phyloP scores from a whole-genome alignment of 1,284 basidiomycete species.

The Cryptococcus sp. region DNA sequence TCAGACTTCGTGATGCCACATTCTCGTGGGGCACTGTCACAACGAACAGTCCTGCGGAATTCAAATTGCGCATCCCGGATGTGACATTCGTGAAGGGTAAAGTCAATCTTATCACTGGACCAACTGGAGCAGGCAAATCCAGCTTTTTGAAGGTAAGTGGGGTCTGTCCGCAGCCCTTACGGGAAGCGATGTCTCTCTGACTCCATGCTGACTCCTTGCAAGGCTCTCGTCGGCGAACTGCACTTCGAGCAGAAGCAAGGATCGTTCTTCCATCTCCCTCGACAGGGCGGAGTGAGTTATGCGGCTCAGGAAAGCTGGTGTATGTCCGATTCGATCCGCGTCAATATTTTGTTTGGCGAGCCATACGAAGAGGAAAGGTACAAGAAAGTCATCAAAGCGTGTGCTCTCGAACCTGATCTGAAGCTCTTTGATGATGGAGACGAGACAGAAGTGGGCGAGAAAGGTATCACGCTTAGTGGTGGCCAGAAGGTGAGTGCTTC shows the following conservation, averaged over 20 bases:
- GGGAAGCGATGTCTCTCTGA: neutral
- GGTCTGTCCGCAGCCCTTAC: too few relatives aligned
- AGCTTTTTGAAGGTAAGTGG: slow-evolving; percentile 43
- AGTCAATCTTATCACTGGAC: slow-evolving; percentile 65
- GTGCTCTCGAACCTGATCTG: slow-evolving; percentile 65
- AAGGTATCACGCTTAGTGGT: slow-evolving; percentile 59
- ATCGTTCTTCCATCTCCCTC: slow-evolving; percentile 68
- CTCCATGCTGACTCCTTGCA: slow-evolving; percentile 18
- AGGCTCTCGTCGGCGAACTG: slow-evolving; percentile 59
- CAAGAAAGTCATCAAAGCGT: slow-evolving; percentile 62
- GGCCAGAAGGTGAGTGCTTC: slow-evolving; percentile 56
- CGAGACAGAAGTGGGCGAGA: slow-evolving; percentile 61
- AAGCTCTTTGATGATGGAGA: slow-evolving; percentile 71
- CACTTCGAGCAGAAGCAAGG: slow-evolving; percentile 55
- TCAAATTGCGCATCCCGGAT: slow-evolving; percentile 59
- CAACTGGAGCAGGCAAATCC: slow-evolving; percentile 56
- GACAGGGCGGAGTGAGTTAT: slow-evolving; percentile 67
- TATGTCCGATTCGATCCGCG: slow-evolving; percentile 56
- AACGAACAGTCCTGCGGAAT: slow-evolving; percentile 46
- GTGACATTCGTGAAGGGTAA: slow-evolving; percentile 61
- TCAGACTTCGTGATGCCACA: slow-evolving; percentile 42
- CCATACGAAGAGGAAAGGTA: slow-evolving; percentile 60
- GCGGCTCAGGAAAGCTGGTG: slow-evolving; percentile 76
- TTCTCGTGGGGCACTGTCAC: slow-evolving; percentile 45
- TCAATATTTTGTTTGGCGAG: slow-evolving; percentile 62